A percentile compares a stretch with the other conserved stretches of the same genome.
phyloP scores from a whole-genome alignment of 1,139 yeast genomes.

The Kodamaea anthophila region DNA sequence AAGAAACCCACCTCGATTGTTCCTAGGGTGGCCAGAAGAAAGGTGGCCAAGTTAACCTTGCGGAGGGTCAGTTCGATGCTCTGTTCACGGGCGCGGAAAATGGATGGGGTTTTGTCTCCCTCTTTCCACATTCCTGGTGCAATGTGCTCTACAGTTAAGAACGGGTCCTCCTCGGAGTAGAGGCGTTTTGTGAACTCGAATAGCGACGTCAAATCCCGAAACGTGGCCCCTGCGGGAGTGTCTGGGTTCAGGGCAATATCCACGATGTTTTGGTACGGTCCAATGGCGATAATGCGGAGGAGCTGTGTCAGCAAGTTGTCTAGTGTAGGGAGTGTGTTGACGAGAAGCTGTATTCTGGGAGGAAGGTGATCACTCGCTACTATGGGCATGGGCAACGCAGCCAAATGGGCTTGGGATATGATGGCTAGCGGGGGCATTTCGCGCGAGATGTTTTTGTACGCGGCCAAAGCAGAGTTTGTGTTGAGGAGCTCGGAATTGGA shows the following conservation, averaged over 20 bases:
- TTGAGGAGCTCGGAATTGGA: slow-evolving; percentile 38
- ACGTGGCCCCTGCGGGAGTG: slow-evolving; percentile 68
- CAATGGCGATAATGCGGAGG: slow-evolving; percentile 58
- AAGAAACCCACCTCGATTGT: slow-evolving; percentile 82
- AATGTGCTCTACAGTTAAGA: slow-evolving; percentile 53
- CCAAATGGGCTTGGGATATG: slow-evolving; percentile 47
- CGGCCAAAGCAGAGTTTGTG: slow-evolving; percentile 38
- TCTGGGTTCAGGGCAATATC: slow-evolving; percentile 70
- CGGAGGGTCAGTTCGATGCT: slow-evolving; percentile 66
- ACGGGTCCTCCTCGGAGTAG: slow-evolving; percentile 63
- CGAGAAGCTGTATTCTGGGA: slow-evolving; percentile 53
- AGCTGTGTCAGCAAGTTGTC: slow-evolving; percentile 75
- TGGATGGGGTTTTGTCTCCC: slow-evolving; percentile 51
- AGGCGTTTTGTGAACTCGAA: slow-evolving; percentile 68
- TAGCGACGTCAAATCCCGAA: slow-evolving; percentile 61
- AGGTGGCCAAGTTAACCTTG: slow-evolving; percentile 83
- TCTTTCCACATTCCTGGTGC: slow-evolving; percentile 66
- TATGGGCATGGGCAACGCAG: slow-evolving; percentile 52
- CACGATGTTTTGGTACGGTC: slow-evolving; percentile 68
- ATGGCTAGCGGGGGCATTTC: slow-evolving; percentile 35
- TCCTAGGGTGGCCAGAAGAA: slow-evolving; percentile 78
- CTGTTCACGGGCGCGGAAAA: slow-evolving; percentile 56
- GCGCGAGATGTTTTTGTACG: slow-evolving; percentile 37
- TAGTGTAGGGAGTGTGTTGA: slow-evolving; percentile 63
- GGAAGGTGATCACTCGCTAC: slow-evolving; percentile 53